Conservation (phyloP, 208 protist species). For the Trypanosoma melophagium region DNA sequence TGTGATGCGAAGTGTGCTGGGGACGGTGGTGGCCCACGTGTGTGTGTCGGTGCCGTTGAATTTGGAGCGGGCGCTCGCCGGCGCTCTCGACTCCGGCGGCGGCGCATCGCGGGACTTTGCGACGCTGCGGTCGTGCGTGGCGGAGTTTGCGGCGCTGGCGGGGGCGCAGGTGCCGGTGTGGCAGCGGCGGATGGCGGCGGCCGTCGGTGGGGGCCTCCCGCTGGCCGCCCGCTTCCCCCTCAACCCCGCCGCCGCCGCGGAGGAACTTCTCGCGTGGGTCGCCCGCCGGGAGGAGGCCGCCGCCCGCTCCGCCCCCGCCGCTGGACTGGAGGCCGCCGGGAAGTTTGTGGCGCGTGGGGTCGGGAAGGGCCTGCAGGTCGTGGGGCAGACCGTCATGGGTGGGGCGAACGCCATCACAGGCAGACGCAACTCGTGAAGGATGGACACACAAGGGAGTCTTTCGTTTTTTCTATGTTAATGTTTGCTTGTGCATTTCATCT, state of each 20-base stretch:
- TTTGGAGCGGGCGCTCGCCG: constrained; percentile 53
- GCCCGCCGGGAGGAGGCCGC: constrained; percentile 48
- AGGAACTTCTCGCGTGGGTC: constrained; percentile 60
- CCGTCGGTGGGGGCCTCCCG: constrained; percentile 44
- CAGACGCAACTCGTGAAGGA: constrained; percentile 1
- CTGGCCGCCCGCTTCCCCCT: constrained; percentile 75
- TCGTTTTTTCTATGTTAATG: too few relatives aligned
- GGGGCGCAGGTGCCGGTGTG: constrained; percentile 52
- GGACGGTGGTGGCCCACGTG: constrained; percentile 67
- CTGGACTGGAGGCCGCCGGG: constrained; percentile 56
- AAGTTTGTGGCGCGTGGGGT: constrained; percentile 59
- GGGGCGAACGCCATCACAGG: constrained; percentile 34
- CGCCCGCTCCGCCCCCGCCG: constrained; percentile 52
- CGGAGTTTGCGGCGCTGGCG: constrained; percentile 63
- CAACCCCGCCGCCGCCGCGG: constrained; percentile 26
- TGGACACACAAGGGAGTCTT: neutral
- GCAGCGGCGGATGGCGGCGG: constrained; percentile 50
- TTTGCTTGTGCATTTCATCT: neutral
- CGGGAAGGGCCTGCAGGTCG: constrained; percentile 50
- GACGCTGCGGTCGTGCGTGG: constrained; percentile 50
- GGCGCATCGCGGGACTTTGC: constrained; percentile 58
- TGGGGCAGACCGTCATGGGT: constrained; percentile 55
- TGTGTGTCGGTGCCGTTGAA: constrained; percentile 62
- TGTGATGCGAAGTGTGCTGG: constrained; percentile 75
- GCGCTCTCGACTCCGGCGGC: constrained; percentile 32